These are phyloP conservation scores for Penicillium sp. DNA, from an alignment of 2,329 filamentous ascomycete genomes.

Conservation along the genomic window DNA sequence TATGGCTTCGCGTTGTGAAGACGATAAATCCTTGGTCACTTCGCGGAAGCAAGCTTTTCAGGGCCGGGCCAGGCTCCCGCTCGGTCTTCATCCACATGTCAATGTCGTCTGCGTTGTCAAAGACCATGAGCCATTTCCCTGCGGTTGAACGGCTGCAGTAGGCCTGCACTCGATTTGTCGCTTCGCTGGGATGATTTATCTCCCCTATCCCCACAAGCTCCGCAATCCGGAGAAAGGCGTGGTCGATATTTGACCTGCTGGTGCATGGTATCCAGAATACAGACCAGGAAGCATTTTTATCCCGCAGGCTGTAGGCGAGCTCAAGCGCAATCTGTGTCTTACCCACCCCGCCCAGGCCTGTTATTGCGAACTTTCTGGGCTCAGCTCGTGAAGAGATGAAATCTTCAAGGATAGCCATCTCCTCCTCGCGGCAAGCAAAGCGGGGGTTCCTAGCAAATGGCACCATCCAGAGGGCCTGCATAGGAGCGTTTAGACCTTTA, in stretches of 20 bases:
- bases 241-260: conserved; percentile 26
- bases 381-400: not conserved
- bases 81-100: conserved; percentile 23
- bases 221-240: conserved; percentile 26
- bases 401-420: not conserved
- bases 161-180: conserved; percentile 9
- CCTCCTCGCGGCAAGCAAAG: not conserved
- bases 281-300: conserved; percentile 23
- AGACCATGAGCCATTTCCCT: conserved; percentile 30
- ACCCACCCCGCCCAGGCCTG: conserved; percentile 33
- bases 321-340: conserved; percentile 36
- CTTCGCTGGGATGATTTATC: too few relatives aligned
- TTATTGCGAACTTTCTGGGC: conserved; percentile 20
- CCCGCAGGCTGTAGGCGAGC: conserved; percentile 28
- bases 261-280: conserved; percentile 35
- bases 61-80: not conserved
- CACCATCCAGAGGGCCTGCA: not conserved
- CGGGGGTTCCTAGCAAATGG: not conserved
- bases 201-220: conserved; percentile 17
- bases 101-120: conserved; percentile 34
- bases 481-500: too few relatives aligned
- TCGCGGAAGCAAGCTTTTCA: conserved; percentile 24
- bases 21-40: conserved; percentile 32
- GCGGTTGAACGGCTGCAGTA: conserved; percentile 20
- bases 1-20: conserved; percentile 36